Evolutionary conservation across 2,329 filamentous ascomycete genomes (phyloP).

Genomic region (Claviceps monticola): DNA sequence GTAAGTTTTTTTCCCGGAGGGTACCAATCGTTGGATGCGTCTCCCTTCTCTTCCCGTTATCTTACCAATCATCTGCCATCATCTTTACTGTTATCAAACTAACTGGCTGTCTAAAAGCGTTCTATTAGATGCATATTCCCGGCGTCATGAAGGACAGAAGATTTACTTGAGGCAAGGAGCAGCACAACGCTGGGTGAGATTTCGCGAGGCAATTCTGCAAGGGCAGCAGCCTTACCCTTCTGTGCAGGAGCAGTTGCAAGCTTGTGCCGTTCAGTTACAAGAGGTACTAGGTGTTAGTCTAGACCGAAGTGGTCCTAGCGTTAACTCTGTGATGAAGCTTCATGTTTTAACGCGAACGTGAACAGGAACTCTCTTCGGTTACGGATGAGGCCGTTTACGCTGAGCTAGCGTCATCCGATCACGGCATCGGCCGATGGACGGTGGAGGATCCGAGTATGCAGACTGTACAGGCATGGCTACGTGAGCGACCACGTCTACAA

Average conservation of each 20-base stretch:
- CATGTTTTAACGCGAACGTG: background rate
- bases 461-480: conserved; percentile 45
- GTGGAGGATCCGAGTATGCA: conserved; percentile 46
- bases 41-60: background rate
- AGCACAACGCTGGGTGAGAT: conserved; percentile 45
- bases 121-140: conserved; percentile 44
- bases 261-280: conserved; percentile 43
- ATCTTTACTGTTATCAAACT: background rate
- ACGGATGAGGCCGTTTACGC: conserved; percentile 46
- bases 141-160: conserved; percentile 50
- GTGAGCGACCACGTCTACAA: conserved; percentile 16
- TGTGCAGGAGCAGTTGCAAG: conserved; percentile 34
- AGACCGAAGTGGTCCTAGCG: background rate
- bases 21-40: background rate
- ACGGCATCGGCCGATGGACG: conserved; percentile 45
- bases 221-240: conserved; percentile 33
- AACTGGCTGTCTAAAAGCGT: conserved; percentile 29
- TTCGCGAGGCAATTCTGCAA: conserved; percentile 38
- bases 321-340: background rate
- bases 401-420: conserved; percentile 39
- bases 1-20: conserved; percentile 23
- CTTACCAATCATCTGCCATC: too few relatives aligned
- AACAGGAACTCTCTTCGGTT: conserved; percentile 41
- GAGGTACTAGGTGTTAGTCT: conserved; percentile 34
- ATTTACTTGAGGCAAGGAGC: conserved; percentile 48